These are phyloP conservation scores for Cladosporium sp. DNA, from an alignment of 2,329 filamentous ascomycete genomes.

Conservation along the genomic window DNA sequence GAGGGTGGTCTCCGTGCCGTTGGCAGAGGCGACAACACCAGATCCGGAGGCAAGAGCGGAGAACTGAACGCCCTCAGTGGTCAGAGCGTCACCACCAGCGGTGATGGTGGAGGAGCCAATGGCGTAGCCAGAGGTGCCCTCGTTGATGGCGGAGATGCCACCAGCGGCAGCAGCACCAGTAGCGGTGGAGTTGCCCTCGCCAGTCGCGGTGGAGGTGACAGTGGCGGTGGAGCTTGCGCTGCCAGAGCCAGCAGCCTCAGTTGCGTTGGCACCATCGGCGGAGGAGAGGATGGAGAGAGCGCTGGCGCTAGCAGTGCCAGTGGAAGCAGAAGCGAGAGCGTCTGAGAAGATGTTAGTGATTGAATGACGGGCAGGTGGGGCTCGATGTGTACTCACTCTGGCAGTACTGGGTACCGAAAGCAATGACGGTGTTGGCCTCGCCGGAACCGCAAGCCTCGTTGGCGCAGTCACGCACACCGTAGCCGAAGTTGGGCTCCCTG, in stretches of 20 bases:
- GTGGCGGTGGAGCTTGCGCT: neutral
- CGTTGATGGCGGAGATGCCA: constrained; percentile 12
- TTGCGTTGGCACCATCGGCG: constrained; percentile 10
- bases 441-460: constrained; percentile 30
- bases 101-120: constrained; percentile 18
- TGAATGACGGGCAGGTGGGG: neutral
- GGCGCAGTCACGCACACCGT: constrained; percentile 37
- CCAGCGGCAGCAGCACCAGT: constrained; percentile 11
- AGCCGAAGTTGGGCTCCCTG: constrained; percentile 33
- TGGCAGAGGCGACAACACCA: constrained; percentile 19
- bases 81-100: constrained; percentile 12
- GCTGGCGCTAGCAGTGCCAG: constrained; percentile 10
- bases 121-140: constrained; percentile 15
- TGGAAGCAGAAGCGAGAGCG: constrained; percentile 8
- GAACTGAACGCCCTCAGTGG: constrained; percentile 10
- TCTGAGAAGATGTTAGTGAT: neutral
- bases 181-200: constrained; percentile 8
- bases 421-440: constrained; percentile 29
- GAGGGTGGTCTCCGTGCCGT: constrained; percentile 19
- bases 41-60: constrained; percentile 23
- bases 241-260: neutral
- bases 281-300: constrained; percentile 16
- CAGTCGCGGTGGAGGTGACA: constrained; percentile 7
- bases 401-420: constrained; percentile 34
- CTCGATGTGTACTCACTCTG: constrained; percentile 18